Evolutionary conservation across 75 land plant species (phyloP), one percentile per base, ranked within the genome.

Genomic region (Selaginella moellendorffii): DNA sequence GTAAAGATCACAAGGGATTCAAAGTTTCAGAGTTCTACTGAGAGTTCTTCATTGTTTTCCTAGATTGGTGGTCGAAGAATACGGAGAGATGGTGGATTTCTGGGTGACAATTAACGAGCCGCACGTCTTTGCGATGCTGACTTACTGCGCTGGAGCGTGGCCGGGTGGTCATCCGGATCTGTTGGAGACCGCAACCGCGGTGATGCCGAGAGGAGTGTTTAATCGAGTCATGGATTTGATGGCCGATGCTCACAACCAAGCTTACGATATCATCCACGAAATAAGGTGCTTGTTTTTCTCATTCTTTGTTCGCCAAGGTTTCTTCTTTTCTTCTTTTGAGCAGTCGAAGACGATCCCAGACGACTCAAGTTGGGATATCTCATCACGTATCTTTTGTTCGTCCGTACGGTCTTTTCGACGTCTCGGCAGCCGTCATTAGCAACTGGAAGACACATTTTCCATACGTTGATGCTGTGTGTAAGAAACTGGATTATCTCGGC

Each of bases 51-150:
- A 26, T 24, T 18, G 2, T 56, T 56, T 72, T 17, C 78, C 74
- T 83, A 95, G 99, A 80, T 71, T 95, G 59, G 97, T 77, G 22
- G 91, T 81, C 28, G 97, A 90, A 52, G 69, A 70, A 26, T 71
- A 84, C 52, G 72, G 79, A 58, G 87, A 85, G 54, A 63, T 90
- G 73, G 88, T 90, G 27, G 99, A 95, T 70, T 84, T 79, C 62
- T 95, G 99, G 99, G 71, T 90, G 27, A 86, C 95, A 10, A 86
- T 95, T 69, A 95, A 95, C 78, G 99, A 95, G 68, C 99, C 97
- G 59, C 97, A 90, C 77, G 91, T 90, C 29, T 90, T 95, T 68
- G 78, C 85, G 31, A 81, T 95, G 99, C 73, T 90, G 21, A 95
- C 99, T 2, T 95, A 95, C 61, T 90, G 97, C 71, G 97, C 92